Evolutionary conservation across 345 rosid species (phyloP).

Genomic region (Diplotaxis tenuifolia): DNA sequence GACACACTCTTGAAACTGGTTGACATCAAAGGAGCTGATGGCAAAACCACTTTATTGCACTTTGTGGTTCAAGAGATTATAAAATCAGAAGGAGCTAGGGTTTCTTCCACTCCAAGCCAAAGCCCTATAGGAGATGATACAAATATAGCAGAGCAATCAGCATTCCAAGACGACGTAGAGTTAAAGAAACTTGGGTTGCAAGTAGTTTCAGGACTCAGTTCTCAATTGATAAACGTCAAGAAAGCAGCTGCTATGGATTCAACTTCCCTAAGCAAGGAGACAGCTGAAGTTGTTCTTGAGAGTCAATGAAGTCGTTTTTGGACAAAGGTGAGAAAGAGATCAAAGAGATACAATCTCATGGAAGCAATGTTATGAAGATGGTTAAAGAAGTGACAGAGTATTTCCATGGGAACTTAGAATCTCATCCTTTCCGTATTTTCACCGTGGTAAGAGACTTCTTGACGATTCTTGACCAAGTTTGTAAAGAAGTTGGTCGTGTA

Average conservation of each 20-base stretch:
- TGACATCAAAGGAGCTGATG: constrained; percentile 86
- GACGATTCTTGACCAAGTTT: not conserved
- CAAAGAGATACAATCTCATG: not conserved
- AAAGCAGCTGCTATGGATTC: constrained; percentile 93
- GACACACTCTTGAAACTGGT: constrained; percentile 86
- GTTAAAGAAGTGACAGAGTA: constrained; percentile 82
- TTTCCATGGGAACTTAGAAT: constrained; percentile 56
- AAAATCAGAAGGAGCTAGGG: constrained; percentile 33
- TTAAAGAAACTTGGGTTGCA: constrained; percentile 25
- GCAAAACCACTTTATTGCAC: constrained; percentile 86
- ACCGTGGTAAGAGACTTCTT: not conserved
- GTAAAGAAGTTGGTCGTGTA: not conserved
- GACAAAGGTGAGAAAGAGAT: constrained; percentile 60
- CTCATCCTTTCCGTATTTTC: not conserved
- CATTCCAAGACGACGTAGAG: not conserved
- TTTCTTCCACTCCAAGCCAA: not conserved
- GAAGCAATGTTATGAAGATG: constrained; percentile 4
- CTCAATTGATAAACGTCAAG: constrained; percentile 48
- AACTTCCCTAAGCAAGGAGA: not conserved
- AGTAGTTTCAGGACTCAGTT: constrained; percentile 72
- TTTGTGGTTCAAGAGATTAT: constrained; percentile 90
- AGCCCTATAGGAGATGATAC: not conserved
- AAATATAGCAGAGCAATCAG: not conserved
- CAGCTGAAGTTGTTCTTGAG: constrained; percentile 9
- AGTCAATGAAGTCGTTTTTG: constrained; percentile 63